phyloP scores from a whole-genome alignment of 2,329 filamentous ascomycete genomes.

The Paradendryphiella salina region DNA sequence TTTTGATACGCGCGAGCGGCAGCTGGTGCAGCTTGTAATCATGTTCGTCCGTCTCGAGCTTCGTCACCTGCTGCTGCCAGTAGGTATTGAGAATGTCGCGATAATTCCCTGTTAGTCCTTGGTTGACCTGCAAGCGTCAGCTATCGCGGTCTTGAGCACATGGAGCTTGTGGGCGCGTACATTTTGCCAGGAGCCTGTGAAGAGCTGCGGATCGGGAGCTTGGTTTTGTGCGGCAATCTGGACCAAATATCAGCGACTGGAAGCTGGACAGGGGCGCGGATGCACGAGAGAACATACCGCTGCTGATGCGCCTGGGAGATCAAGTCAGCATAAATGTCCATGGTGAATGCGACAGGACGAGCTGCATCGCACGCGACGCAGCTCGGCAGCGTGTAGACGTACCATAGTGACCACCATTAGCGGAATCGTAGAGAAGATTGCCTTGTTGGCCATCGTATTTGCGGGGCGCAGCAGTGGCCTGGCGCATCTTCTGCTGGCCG shows the following conservation, averaged over 20 bases:
- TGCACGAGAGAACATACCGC: slow-evolving; percentile 57
- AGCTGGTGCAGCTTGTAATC: slow-evolving; percentile 99
- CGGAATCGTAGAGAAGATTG: slow-evolving; percentile 53
- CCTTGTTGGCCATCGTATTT: slow-evolving; percentile 57
- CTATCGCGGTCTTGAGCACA: not conserved
- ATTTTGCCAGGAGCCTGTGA: slow-evolving; percentile 94
- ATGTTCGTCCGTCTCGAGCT: slow-evolving; percentile 91
- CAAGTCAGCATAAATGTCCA: slow-evolving; percentile 24
- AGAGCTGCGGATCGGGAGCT: slow-evolving; percentile 85
- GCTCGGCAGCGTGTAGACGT: slow-evolving; percentile 21
- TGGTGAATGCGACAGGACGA: slow-evolving; percentile 11
- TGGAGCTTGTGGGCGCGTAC: slow-evolving; percentile 53
- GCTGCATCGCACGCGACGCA: slow-evolving; percentile 3
- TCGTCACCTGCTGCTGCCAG: slow-evolving; percentile 97
- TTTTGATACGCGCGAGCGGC: slow-evolving; percentile 97
- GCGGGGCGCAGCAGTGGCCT: slow-evolving; percentile 44
- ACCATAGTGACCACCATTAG: slow-evolving; percentile 57
- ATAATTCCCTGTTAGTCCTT: slow-evolving; percentile 88
- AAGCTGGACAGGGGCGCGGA: slow-evolving; percentile 13
- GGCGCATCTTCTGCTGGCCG: slow-evolving; percentile 46
- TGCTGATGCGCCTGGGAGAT: slow-evolving; percentile 64
- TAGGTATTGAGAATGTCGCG: slow-evolving; percentile 98
- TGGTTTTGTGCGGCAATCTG: slow-evolving; percentile 86
- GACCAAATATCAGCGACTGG: slow-evolving; percentile 43
- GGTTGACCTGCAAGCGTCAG: slow-evolving; percentile 71